Evolutionary conservation across 148 eudicot species (phyloP), one percentile per base, ranked within the genome.

Genomic region (Simmondsia chinensis): DNA sequence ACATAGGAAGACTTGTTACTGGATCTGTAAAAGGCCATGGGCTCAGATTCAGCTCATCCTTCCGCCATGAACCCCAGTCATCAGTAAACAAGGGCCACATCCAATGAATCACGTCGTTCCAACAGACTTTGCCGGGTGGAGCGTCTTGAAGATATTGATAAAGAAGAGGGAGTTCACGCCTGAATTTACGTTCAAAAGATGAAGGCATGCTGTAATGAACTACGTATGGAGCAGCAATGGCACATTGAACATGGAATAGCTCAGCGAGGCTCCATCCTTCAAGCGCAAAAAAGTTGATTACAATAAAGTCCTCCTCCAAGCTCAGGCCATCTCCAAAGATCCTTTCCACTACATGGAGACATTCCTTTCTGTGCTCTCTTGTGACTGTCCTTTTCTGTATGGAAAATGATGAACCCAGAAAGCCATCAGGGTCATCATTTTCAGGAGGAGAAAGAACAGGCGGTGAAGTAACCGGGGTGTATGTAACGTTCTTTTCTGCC

Each of bases 261-360:
- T 85, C 99, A 9, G 94, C 94, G 59, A 91, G 86, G 75, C 77
- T 82, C 96, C 99, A 86, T 39, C 99, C 99, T 80, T 93, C 96
- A 72, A 86, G 68, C 16, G 96, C 99, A 54, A 93, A 93, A 56
- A 93, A 79, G 63, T 93, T 93, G 30, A 93, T 79, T 67, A 80
- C 65, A 24, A 86, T 57, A 57, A 91, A 66, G 68, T 86, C 96
- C 29, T 75, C 70, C 55, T 66, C 56, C 33, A 74, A 27, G 50
- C 35, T 48, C 13, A 69, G 61, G 44, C 65, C 61, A 64, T 70
- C 79, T 46, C 86, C 94, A 61, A 71, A 82, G 43, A 79, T 70
- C 61, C 40, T 55, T 53, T 82, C 95, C 61, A 82, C 57, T 33
- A 77, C 31, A 2, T 54, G 52, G 43, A 80, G 30, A 41, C 96